A percentile compares a stretch with the other conserved stretches of the same genome.
Evolutionary conservation across 2,329 filamentous ascomycete genomes (phyloP).

Genomic region (Alternaria alternata): DNA sequence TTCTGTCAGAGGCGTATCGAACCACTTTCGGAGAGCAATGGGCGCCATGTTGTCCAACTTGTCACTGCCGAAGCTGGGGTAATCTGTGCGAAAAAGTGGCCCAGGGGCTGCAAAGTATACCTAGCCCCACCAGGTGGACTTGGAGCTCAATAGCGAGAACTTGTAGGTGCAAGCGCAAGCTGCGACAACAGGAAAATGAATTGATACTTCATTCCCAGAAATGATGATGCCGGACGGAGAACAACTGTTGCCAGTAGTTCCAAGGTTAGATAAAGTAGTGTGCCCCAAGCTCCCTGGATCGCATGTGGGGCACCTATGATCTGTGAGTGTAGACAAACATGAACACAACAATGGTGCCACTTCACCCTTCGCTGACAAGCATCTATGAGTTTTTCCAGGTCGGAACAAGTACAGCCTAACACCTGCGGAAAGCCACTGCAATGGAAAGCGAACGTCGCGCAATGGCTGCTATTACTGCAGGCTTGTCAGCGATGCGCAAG

Average conservation of each 20-base stretch:
- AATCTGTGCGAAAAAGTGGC: conserved; percentile 24
- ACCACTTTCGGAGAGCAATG: conserved; percentile 20
- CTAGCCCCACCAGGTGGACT: conserved; percentile 5
- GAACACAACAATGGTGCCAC: background rate
- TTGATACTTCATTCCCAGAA: background rate
- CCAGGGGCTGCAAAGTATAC: conserved; percentile 27
- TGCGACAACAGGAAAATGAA: background rate
- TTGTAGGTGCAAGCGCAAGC: background rate
- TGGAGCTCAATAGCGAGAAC: background rate
- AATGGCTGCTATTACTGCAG: background rate
- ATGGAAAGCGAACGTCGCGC: background rate
- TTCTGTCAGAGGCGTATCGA: conserved; percentile 25
- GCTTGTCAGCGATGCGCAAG: background rate
- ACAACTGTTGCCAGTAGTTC: background rate
- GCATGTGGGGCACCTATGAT: background rate
- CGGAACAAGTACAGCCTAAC: background rate
- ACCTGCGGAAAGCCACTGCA: background rate
- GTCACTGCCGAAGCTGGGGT: conserved; percentile 25
- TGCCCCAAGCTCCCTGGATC: background rate
- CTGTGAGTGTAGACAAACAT: background rate
- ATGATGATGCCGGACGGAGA: background rate
- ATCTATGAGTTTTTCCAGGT: background rate
- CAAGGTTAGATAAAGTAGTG: background rate
- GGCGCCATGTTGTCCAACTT: conserved; percentile 16
- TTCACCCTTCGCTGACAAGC: background rate